Evolutionary conservation across 1,284 basidiomycete genomes (phyloP).

Genomic region (Cryptococcus hybrid): DNA sequence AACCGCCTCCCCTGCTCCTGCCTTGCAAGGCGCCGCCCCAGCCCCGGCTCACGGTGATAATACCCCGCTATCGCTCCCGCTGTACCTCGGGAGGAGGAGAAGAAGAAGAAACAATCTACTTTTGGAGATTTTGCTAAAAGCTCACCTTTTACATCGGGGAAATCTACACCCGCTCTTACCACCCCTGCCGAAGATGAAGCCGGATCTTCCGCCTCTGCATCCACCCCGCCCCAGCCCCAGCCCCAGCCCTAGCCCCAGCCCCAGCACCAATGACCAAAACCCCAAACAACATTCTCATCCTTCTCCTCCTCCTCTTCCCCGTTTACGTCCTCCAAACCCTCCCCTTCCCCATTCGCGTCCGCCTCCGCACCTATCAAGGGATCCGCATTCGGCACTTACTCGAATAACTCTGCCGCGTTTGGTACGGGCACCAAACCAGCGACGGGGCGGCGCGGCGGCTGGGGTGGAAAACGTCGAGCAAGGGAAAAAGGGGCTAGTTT

Average conservation of each 20-base stretch:
- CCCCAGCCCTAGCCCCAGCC: not conserved
- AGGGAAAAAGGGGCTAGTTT: constrained; percentile 23
- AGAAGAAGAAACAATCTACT: constrained; percentile 7
- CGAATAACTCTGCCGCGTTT: constrained; percentile 32
- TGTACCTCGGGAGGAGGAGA: constrained; percentile 3
- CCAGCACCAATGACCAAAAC: constrained; percentile 15
- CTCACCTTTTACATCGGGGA: not conserved
- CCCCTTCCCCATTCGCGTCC: constrained; percentile 12
- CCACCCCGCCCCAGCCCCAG: not conserved
- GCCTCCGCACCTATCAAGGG: constrained; percentile 7
- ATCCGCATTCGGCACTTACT: constrained; percentile 40
- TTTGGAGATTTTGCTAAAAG: not conserved
- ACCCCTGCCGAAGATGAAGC: too few relatives aligned
- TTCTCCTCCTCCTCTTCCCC: constrained; percentile 54
- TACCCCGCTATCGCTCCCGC: constrained; percentile 15
- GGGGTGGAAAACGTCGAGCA: not conserved
- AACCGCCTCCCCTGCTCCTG: constrained; percentile 6
- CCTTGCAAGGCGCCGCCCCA: not conserved
- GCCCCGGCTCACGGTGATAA: not conserved
- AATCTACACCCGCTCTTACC: not conserved
- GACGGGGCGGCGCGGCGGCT: constrained; percentile 8
- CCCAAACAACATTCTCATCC: constrained; percentile 54
- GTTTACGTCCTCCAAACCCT: not conserved
- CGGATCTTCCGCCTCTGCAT: not conserved
- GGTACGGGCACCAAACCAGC: constrained; percentile 5